These are phyloP conservation scores for Candida labiduridarum DNA, from an alignment of 1,139 yeast species.

Conservation along the genomic window DNA sequence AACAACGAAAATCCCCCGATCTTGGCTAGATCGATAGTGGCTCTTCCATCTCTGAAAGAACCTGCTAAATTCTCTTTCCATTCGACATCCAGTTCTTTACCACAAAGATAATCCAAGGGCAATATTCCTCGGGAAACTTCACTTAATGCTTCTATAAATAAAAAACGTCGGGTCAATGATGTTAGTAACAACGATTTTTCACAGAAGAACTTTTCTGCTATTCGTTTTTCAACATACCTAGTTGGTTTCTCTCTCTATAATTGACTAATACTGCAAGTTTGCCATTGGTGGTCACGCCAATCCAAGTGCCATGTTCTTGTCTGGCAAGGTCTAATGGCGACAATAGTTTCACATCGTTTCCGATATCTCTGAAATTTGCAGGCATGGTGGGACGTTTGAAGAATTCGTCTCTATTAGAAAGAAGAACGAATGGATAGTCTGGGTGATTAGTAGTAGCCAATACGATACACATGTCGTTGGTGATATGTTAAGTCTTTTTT, in stretches of 20 bases:
- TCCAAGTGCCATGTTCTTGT: conserved; percentile 88
- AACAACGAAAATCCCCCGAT: conserved; percentile 87
- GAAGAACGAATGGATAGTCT: conserved; percentile 66
- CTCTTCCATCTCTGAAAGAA: conserved; percentile 25
- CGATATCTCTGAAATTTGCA: conserved; percentile 53
- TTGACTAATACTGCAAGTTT: conserved; percentile 77
- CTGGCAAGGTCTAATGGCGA: conserved; percentile 80
- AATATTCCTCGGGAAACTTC: conserved; percentile 72
- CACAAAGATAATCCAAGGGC: conserved; percentile 59
- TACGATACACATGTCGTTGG: conserved; percentile 59
- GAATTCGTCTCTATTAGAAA: conserved; percentile 87
- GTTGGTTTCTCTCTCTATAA: conserved; percentile 48
- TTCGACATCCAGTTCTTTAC: conserved; percentile 37
- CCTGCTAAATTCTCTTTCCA: conserved; percentile 47
- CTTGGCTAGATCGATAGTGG: conserved; percentile 34
- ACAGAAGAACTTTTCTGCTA: background rate
- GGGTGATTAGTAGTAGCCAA: conserved; percentile 63
- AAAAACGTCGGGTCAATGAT: background rate
- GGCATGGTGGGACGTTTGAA: conserved; percentile 69
- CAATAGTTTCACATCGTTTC: conserved; percentile 42
- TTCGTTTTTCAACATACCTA: conserved; percentile 21
- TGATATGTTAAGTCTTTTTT: too few species aligned
- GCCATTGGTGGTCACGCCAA: conserved; percentile 68
- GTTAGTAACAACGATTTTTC: conserved; percentile 18
- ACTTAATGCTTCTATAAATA: conserved; percentile 27